A percentile compares a stretch with the other conserved stretches of the same genome.
Evolutionary conservation across 208 protist species (phyloP).

Genomic region (Crithidia bombi): DNA sequence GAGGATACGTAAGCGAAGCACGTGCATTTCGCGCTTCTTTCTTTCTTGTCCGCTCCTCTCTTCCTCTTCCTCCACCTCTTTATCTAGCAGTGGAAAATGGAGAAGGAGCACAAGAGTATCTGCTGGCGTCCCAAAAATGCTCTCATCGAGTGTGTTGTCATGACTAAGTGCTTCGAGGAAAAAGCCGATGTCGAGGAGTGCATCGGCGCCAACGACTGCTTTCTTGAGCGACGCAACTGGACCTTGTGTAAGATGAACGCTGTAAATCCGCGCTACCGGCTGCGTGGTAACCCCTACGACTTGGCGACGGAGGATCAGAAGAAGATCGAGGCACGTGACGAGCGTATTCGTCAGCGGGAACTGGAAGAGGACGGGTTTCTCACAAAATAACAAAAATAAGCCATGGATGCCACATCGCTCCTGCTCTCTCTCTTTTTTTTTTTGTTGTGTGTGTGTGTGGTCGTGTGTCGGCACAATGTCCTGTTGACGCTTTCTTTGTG

Average conservation of each 20-base stretch:
- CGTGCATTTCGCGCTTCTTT: too few relatives aligned
- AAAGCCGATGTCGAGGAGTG: slow-evolving; percentile 83
- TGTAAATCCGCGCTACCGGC: slow-evolving; percentile 83
- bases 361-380: slow-evolving; percentile 85
- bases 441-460: too few relatives aligned
- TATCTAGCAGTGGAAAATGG: slow-evolving; percentile 41
- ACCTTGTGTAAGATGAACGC: slow-evolving; percentile 91
- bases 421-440: too few relatives aligned
- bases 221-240: slow-evolving; percentile 86
- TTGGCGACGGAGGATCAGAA: slow-evolving; percentile 86
- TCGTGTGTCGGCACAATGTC: too few relatives aligned
- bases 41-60: neutral
- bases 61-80: neutral
- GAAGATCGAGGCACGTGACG: slow-evolving; percentile 86
- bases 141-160: slow-evolving; percentile 84
- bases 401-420: too few relatives aligned
- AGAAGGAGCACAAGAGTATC: slow-evolving; percentile 80
- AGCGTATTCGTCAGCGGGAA: slow-evolving; percentile 80
- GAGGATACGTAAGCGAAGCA: too few relatives aligned
- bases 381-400: slow-evolving; percentile 59
- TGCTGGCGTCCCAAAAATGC: slow-evolving; percentile 91
- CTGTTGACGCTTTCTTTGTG: too few relatives aligned
- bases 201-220: slow-evolving; percentile 80
- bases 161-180: slow-evolving; percentile 88
- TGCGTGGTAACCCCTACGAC: slow-evolving; percentile 90